A percentile compares a stretch with the other conserved stretches of the same genome.
These are phyloP conservation scores for Boletus huronensis DNA, from an alignment of 768 basidiomycete species.

Conservation along the genomic window DNA sequence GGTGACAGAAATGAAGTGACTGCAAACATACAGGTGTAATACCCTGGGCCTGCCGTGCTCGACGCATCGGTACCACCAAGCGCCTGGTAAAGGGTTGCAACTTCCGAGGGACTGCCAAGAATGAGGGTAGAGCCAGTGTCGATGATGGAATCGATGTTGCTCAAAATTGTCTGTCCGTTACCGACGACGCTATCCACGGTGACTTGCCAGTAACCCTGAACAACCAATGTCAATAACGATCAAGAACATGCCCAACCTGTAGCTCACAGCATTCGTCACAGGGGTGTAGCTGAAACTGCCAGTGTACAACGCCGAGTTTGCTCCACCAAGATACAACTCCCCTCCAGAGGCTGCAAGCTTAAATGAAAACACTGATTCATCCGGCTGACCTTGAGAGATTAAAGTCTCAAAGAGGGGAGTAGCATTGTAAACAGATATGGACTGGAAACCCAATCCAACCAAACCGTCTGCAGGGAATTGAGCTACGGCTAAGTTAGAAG, in stretches of 20 bases:
- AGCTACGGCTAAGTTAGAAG: background rate
- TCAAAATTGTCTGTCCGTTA: conserved; percentile 1
- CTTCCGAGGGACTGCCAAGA: conserved; percentile 4
- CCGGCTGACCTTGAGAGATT: conserved; percentile 31
- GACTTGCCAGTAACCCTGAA: conserved; percentile 21
- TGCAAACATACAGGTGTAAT: conserved; percentile 32
- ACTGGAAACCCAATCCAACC: conserved; percentile 41
- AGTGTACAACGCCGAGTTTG: conserved; percentile 40
- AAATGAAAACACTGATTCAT: conserved; percentile 42
- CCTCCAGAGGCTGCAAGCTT: conserved; percentile 40
- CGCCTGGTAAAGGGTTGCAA: conserved; percentile 15
- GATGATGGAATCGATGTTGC: conserved; percentile 10
- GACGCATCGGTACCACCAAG: conserved; percentile 27
- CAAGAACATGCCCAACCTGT: background rate
- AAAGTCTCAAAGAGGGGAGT: conserved; percentile 41
- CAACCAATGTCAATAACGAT: background rate
- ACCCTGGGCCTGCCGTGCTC: conserved; percentile 20
- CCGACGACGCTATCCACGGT: conserved; percentile 5
- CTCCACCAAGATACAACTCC: conserved; percentile 53
- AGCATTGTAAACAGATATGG: conserved; percentile 34
- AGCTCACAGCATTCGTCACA: conserved; percentile 8
- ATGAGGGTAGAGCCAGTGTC: conserved; percentile 23
- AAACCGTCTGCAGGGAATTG: conserved; percentile 25
- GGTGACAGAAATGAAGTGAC: background rate
- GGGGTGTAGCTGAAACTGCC: conserved; percentile 40